Evolutionary conservation across 805 yeast genomes (phyloP).

Genomic region (Ogataea glucozyma): DNA sequence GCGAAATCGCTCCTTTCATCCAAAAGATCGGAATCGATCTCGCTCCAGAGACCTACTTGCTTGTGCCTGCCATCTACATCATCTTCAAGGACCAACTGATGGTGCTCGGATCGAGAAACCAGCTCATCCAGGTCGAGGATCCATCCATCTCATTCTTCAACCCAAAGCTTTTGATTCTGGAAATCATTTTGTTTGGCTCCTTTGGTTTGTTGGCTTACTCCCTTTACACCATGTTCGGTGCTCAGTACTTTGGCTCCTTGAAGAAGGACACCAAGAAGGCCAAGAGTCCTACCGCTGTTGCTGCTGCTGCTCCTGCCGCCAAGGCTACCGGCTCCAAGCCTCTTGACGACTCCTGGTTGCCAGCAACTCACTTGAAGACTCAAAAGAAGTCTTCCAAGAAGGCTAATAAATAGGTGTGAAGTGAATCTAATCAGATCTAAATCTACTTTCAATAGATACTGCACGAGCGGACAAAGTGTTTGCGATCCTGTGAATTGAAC

Average conservation of each 20-base stretch:
- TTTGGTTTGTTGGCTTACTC: conserved; percentile 52
- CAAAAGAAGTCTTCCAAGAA: conserved; percentile 32
- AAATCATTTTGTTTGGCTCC: conserved; percentile 50
- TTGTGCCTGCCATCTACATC: conserved; percentile 62
- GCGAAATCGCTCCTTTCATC: conserved; percentile 48
- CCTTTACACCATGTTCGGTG: conserved; percentile 45
- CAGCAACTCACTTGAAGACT: conserved; percentile 49
- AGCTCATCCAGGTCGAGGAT: conserved; percentile 60
- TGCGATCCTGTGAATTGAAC: no score
- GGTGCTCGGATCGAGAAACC: conserved; percentile 57
- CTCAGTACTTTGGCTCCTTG: conserved; percentile 45
- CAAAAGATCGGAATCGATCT: conserved; percentile 64
- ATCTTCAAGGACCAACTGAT: conserved; percentile 50
- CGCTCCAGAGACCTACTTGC: conserved; percentile 53
- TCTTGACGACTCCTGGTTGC: conserved; percentile 57
- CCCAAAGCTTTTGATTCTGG: conserved; percentile 69
- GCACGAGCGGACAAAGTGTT: no score
- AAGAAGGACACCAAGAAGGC: conserved; percentile 34
- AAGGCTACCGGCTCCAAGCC: conserved; percentile 31
- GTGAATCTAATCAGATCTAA: no score
- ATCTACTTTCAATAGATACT: no score
- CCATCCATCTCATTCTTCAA: conserved; percentile 67
- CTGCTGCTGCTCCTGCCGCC: conserved; percentile 30
- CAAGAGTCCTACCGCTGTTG: conserved; percentile 29
- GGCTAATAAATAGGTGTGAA: conserved; percentile 30